Conservation (phyloP, 768 basidiomycete genomes). For the Rhizopogon vesiculosus region DNA sequence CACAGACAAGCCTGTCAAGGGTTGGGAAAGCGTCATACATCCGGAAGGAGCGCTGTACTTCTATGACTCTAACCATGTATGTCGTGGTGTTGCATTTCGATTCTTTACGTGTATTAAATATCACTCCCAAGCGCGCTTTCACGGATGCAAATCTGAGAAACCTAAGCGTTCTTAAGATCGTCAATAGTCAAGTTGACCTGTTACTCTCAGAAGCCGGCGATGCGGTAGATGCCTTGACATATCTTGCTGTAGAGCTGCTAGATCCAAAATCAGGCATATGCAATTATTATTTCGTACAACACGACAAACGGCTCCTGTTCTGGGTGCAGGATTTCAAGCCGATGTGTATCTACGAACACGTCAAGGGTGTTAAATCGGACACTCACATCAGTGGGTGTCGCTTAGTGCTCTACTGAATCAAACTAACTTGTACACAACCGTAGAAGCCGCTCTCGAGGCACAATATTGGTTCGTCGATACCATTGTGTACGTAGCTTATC, state of each 20-base stretch:
- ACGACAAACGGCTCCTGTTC: conserved; percentile 36
- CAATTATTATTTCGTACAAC: conserved; percentile 44
- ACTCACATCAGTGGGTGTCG: conserved; percentile 4
- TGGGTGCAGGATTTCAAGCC: conserved; percentile 39
- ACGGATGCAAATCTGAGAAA: background rate
- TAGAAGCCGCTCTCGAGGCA: conserved; percentile 18
- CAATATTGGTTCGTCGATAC: conserved; percentile 19
- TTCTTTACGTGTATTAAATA: background rate
- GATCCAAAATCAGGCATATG: background rate
- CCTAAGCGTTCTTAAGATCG: background rate
- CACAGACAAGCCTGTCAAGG: background rate
- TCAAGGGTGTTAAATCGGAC: conserved; percentile 30
- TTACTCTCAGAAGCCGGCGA: background rate
- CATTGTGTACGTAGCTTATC: background rate
- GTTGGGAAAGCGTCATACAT: conserved; percentile 1
- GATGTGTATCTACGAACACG: conserved; percentile 24
- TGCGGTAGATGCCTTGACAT: background rate
- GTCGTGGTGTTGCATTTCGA: background rate
- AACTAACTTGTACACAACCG: background rate
- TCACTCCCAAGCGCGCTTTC: background rate
- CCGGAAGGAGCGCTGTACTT: conserved; percentile 3
- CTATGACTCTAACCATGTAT: background rate
- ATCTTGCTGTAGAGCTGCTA: conserved; percentile 1
- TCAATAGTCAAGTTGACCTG: background rate
- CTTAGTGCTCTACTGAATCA: background rate